Percentiles rank a stretch among this genome's conserved stretches.
Evolutionary conservation across 192 early-diverging fungal species (phyloP).

Genomic region (Backusella liffmaniae): DNA sequence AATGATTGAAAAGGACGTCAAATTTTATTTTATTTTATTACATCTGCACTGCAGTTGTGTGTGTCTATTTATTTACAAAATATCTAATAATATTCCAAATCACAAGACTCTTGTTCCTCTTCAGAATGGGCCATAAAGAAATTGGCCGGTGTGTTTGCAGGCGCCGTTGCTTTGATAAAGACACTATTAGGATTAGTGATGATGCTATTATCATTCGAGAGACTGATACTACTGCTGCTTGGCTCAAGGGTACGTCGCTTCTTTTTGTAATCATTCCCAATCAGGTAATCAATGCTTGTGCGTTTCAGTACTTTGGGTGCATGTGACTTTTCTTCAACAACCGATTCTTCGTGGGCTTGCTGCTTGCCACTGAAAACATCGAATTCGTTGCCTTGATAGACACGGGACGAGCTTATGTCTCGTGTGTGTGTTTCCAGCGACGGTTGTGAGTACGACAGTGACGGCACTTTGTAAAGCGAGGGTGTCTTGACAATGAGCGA

Average conservation of each 20-base stretch:
- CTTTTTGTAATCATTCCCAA: not conserved
- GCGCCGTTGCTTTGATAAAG: not conserved
- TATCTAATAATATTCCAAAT: not conserved
- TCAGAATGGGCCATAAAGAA: not conserved
- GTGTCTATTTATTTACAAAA: not conserved
- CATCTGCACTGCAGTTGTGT: no score
- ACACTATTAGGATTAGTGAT: not conserved
- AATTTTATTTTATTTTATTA: not conserved
- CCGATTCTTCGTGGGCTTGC: not conserved
- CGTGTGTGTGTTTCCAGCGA: not conserved
- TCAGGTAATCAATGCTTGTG: not conserved
- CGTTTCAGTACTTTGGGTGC: not conserved
- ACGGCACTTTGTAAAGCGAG: not conserved
- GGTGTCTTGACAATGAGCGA: not conserved
- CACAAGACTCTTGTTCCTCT: not conserved
- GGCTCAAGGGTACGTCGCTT: not conserved
- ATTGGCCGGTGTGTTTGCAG: slow-evolving; percentile 5
- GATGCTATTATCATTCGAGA: not conserved
- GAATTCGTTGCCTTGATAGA: slow-evolving; percentile 8
- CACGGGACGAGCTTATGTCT: not conserved
- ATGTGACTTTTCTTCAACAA: not conserved
- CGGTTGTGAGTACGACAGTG: not conserved
- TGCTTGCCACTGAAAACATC: not conserved
- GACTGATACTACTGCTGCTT: not conserved
- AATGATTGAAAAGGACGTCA: not conserved